Base-by-base conservation (phyloP, 768 basidiomycete genomes). In the Fistulinella prunicolor region DNA sequence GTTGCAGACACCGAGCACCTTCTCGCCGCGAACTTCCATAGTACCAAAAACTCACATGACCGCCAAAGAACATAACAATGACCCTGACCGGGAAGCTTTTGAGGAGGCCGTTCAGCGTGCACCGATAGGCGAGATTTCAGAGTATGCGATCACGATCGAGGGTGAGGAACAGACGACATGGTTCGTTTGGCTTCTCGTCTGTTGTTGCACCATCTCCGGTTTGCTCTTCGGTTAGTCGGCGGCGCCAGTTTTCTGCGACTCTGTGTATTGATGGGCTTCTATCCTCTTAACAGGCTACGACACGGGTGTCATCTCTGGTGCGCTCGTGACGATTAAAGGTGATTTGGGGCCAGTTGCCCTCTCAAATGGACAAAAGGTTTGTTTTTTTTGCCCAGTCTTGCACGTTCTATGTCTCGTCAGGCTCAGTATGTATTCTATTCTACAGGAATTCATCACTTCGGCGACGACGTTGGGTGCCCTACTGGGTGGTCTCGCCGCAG, bases 11-110 rank as follows among this genome's bases (percentile, higher is more conserved):
- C 90, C 95, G 35, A 99, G 78, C 9, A 92, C 79, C 69, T 90
- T 89, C 75, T 86, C 93, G 73, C 95, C 95, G 66, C 95, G 94
- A 54, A 96, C 87, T n/a, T n/a, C n/a, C n/a, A n/a, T n/a, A n/a
- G n/a, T n/a, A n/a, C n/a, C 30, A 8, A 9, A 6, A 12, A 32
- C 30, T 14, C 30, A 12, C 30, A 32, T 32, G 13, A 32, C 13
- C 4, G 4, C 28, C 35, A 35, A 30, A 19, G 40, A 32, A 30
- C n/a, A 44, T 28, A 16, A 22, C 1, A 35, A 28, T 1, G 19
- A 35, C 22, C 19, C 21, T 19, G 40, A 58, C 20, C 42, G 20
- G 9, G 53, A 38, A 3, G 38, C 35, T 5, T 58, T 58, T 12
- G 45, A 64, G 14, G 51, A 60, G 30, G 30, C 63, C 6, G 49